Evolutionary conservation across 2,329 filamentous ascomycete species (phyloP).

Genomic region (Zopfia rhizophila): DNA sequence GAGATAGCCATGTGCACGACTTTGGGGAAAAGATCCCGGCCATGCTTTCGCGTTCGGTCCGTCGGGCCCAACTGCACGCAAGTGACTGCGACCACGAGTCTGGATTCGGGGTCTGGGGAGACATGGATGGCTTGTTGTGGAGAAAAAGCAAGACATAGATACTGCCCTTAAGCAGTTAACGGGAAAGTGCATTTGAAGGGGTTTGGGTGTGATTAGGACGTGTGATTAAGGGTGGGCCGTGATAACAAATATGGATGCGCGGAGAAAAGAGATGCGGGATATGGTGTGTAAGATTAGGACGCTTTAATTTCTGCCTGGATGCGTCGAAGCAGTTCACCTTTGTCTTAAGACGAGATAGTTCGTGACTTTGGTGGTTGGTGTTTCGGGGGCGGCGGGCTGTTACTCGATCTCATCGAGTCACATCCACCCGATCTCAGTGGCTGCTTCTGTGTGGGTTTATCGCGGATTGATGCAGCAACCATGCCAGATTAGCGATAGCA

Average conservation of each 20-base stretch:
- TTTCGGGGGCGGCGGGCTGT: slow-evolving; percentile 4
- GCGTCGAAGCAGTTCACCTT: neutral
- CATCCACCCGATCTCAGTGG: slow-evolving; percentile 36
- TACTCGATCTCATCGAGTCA: slow-evolving; percentile 46
- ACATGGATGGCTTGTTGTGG: neutral
- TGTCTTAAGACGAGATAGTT: neutral
- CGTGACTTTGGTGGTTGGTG: neutral
- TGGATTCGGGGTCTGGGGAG: slow-evolving; percentile 1
- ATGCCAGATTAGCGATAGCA: slow-evolving; percentile 7
- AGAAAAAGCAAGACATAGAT: neutral
- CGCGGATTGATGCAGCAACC: too few species aligned
- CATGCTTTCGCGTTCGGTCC: neutral
- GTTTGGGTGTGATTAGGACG: slow-evolving; percentile 3
- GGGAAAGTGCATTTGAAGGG: neutral
- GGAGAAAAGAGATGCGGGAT: too few species aligned
- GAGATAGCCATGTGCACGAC: neutral
- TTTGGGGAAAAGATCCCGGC: slow-evolving; percentile 1
- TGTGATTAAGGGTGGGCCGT: neutral
- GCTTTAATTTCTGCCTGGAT: neutral
- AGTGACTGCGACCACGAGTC: slow-evolving; percentile 1
- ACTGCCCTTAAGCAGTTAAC: too few species aligned
- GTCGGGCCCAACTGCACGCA: neutral
- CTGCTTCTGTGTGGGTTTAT: too few species aligned
- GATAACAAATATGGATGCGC: slow-evolving; percentile 1
- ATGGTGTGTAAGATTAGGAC: neutral